These are phyloP conservation scores for Penicillium sp. DNA, from an alignment of 2,329 filamentous ascomycete species.

Conservation along the genomic window DNA sequence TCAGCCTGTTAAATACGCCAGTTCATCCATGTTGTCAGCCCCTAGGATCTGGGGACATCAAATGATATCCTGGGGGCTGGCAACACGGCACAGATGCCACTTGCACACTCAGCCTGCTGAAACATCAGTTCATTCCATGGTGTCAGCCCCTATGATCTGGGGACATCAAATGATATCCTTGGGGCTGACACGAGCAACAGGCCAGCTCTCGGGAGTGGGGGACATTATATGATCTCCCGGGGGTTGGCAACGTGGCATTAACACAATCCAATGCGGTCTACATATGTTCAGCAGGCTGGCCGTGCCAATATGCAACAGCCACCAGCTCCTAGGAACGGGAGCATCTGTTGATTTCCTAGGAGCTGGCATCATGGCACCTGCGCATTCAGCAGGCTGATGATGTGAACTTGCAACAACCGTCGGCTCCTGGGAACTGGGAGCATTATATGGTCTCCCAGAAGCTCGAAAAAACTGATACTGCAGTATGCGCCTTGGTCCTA, in stretches of 20 bases:
- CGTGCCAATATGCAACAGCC: too few species aligned
- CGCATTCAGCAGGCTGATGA: not conserved
- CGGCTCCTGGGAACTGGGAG: not conserved
- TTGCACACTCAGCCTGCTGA: not conserved
- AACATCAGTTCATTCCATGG: not conserved
- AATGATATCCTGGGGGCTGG: not conserved
- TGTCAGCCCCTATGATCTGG: not conserved
- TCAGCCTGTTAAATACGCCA: not conserved
- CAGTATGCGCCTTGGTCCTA: too few species aligned
- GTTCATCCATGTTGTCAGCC: not conserved
- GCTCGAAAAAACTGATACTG: not conserved
- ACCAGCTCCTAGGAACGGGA: not conserved
- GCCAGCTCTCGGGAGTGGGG: not conserved
- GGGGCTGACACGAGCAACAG: not conserved
- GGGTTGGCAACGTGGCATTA: not conserved
- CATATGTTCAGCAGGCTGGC: too few species aligned
- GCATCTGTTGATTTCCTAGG: not conserved
- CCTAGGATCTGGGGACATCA: not conserved
- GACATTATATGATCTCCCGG: not conserved
- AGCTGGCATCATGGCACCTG: not conserved
- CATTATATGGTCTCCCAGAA: not conserved
- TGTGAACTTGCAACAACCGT: not conserved
- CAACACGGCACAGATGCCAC: not conserved
- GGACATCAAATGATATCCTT: not conserved
- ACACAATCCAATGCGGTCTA: too few species aligned